These are phyloP conservation scores for Radiomyces spectabilis DNA, from an alignment of 192 early-diverging fungal genomes.

Conservation along the genomic window DNA sequence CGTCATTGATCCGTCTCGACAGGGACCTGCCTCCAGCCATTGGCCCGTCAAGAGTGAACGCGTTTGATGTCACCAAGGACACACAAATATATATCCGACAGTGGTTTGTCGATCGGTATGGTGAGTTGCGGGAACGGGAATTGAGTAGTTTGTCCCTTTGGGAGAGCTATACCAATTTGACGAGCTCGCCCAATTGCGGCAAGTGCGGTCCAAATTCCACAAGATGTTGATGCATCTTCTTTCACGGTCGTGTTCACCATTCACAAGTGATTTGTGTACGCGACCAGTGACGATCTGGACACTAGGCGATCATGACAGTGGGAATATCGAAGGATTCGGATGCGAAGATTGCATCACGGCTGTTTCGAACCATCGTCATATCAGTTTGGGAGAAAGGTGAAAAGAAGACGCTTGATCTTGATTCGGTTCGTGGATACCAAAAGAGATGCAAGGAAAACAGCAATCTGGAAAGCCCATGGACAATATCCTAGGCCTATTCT, in stretches of 20 bases:
- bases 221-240: background rate
- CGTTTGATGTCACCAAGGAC: background rate
- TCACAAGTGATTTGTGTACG: background rate
- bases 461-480: no score
- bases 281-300: slow-evolving; percentile 6
- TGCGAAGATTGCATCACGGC: no score
- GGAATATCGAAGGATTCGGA: no score
- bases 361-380: no score
- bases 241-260: slow-evolving; percentile 3
- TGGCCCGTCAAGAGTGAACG: slow-evolving; percentile 5
- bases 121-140: no score
- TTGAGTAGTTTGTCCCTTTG: background rate
- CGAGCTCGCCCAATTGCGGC: slow-evolving; percentile 6
- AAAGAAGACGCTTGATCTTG: no score
- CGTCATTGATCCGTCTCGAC: slow-evolving; percentile 5
- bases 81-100: slow-evolving; percentile 6
- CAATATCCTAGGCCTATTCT: no score
- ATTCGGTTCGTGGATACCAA: no score
- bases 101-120: no score
- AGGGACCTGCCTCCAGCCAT: background rate
- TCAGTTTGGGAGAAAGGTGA: no score
- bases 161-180: slow-evolving; percentile 8
- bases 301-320: no score
- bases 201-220: slow-evolving; percentile 8
- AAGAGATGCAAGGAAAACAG: no score